phyloP scores from a whole-genome alignment of 1,284 basidiomycete species.

The Rhodofomes roseus region DNA sequence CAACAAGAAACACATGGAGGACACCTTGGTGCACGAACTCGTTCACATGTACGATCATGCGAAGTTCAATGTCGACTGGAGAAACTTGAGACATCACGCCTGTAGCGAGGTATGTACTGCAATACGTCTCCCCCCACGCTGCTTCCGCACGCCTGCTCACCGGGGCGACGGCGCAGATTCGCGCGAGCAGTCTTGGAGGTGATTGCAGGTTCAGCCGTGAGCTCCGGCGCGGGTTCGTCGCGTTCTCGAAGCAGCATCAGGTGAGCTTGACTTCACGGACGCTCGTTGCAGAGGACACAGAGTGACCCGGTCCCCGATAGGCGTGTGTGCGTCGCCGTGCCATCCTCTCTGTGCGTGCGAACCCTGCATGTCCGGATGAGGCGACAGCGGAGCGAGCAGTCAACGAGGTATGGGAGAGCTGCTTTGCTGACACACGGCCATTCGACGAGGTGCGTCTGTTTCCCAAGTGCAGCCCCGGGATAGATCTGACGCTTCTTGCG shows the following conservation, averaged over 20 bases:
- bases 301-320: slow-evolving; percentile 34
- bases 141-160: background rate
- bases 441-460: slow-evolving; percentile 83
- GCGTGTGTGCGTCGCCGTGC: slow-evolving; percentile 89
- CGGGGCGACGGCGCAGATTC: slow-evolving; percentile 56
- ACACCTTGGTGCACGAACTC: slow-evolving; percentile 91
- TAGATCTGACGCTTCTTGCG: background rate
- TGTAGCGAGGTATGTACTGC: slow-evolving; percentile 79
- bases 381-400: slow-evolving; percentile 84
- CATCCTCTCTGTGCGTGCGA: slow-evolving; percentile 74
- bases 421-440: slow-evolving; percentile 92
- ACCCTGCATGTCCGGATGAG: slow-evolving; percentile 76
- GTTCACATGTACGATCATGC: slow-evolving; percentile 97
- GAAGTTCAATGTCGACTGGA: slow-evolving; percentile 92
- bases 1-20: slow-evolving; percentile 85
- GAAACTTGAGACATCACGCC: slow-evolving; percentile 88
- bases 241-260: slow-evolving; percentile 93
- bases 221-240: slow-evolving; percentile 67
- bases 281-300: background rate
- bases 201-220: slow-evolving; percentile 88
- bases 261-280: slow-evolving; percentile 33
- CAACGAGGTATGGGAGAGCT: slow-evolving; percentile 96
- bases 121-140: background rate
- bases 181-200: slow-evolving; percentile 90
- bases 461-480: background rate